Base-by-base conservation (phyloP, 2,329 filamentous ascomycete genomes). In the Dothistroma pini region DNA sequence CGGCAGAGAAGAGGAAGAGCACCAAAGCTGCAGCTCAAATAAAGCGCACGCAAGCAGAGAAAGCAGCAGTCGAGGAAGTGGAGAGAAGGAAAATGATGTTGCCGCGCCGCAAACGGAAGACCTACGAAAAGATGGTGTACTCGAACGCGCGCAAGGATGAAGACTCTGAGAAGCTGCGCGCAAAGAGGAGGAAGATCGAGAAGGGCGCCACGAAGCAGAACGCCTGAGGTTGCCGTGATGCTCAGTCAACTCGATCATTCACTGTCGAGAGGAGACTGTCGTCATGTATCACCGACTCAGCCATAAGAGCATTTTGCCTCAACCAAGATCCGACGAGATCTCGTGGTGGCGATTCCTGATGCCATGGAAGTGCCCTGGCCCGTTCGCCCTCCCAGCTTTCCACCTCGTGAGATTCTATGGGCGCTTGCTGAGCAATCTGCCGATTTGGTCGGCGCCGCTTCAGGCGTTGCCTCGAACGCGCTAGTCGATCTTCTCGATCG, bases 21-120 rank as follows among this genome's bases (percentile, higher is more conserved):
- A 85, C 82, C 35, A 89, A 89, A 77, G 85, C 88, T 68, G 89
- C 84, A 82, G 68, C 61, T 4, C 89, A 90, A 73, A 89, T 88
- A 80, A 88, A 90, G 77, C 77, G 79, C 62, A 84, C 86, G 38
- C 84, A 86, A 62, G 83, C 82, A 74, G 84, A 85, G 70, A 75
- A 78, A 70, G 79, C 84, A 71, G 90, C 95, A 73, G 87, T 89
- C 4, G 95, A 97, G 77, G 93, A 97, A 71, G 78, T 96, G 61
- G 92, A 96, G 77, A 84, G 93, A 65, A 89, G 91, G 75, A 97
- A 96, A 86, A 95, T 96, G 80, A 99, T 99, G 95, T 88, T 97
- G 82, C 90, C 89, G 77, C 90, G 96, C 77, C 95, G 96, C 85
- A 99, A 97, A 87, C 84, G 95, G 72, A 97, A 97, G 86, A 81